These are phyloP conservation scores for Aureobasidium zeae DNA, from an alignment of 2,329 filamentous ascomycete genomes.

Conservation along the genomic window DNA sequence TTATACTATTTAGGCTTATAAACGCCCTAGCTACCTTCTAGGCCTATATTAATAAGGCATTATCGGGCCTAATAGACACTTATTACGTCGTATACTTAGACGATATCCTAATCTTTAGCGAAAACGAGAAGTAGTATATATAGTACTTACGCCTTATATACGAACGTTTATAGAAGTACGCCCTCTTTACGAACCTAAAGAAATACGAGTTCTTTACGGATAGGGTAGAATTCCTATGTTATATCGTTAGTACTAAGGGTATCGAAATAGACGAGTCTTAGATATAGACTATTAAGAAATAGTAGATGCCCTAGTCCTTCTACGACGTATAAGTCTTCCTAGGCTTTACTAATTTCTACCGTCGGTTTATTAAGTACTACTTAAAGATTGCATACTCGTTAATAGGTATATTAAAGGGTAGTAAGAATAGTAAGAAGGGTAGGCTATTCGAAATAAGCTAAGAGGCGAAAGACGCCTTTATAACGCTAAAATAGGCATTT, in stretches of 20 bases:
- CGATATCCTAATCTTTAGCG: slow-evolving; percentile 28
- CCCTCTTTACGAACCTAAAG: slow-evolving; percentile 15
- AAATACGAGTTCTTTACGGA: slow-evolving; percentile 17
- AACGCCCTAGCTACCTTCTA: slow-evolving; percentile 24
- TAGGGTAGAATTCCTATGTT: slow-evolving; percentile 19
- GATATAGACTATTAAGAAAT: slow-evolving; percentile 3
- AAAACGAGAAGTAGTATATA: no score
- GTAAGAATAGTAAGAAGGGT: not conserved
- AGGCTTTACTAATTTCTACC: slow-evolving; percentile 17
- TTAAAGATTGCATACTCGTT: not conserved
- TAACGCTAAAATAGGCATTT: slow-evolving; percentile 15
- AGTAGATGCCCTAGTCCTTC: not conserved
- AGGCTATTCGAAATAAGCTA: not conserved
- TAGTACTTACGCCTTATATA: no score
- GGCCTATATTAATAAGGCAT: slow-evolving; percentile 22
- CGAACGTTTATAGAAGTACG: no score
- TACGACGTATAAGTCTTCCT: slow-evolving; percentile 15
- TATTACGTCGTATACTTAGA: slow-evolving; percentile 24
- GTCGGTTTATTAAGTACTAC: slow-evolving; percentile 9
- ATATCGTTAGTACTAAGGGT: slow-evolving; percentile 10
- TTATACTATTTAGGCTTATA: slow-evolving; percentile 24
- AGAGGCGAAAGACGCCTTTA: not conserved
- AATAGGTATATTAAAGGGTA: slow-evolving; percentile 5
- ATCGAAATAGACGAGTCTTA: slow-evolving; percentile 4
- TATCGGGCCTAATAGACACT: slow-evolving; percentile 17